Evolutionary conservation across 306 rosid genomes (phyloP).

Genomic region (Prunus fruticosa): DNA sequence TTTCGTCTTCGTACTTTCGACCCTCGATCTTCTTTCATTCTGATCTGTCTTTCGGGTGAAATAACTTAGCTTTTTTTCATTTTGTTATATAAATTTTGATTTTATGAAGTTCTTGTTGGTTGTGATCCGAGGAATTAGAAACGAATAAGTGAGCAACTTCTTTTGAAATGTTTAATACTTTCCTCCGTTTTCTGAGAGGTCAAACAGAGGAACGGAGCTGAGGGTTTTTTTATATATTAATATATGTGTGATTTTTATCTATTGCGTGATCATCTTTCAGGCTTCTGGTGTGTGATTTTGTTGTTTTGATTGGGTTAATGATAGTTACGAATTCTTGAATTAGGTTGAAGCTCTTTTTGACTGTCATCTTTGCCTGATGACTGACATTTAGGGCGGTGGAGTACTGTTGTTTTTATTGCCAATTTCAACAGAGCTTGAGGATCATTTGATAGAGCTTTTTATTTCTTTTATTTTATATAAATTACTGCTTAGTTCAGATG

Average conservation of each 20-base stretch:
- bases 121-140: neutral
- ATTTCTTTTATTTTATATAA: neutral
- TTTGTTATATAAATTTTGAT: neutral
- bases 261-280: neutral
- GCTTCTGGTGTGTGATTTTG: neutral
- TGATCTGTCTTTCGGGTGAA: neutral
- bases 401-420: neutral
- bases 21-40: neutral
- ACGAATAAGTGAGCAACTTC: neutral
- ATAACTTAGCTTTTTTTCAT: neutral
- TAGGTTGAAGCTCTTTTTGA: neutral
- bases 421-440: too few species aligned
- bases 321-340: neutral
- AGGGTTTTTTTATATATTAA: too few species aligned
- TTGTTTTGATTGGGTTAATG: neutral
- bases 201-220: neutral
- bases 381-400: neutral
- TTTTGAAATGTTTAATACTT: too few species aligned
- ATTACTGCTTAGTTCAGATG: neutral
- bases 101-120: neutral
- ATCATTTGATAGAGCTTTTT: neutral
- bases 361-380: neutral
- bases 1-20: neutral
- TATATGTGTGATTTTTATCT: neutral
- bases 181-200: neutral